These are phyloP conservation scores for Salisapilia sapeloensis DNA, from an alignment of 352 stramenopile species.

Conservation along the genomic window DNA sequence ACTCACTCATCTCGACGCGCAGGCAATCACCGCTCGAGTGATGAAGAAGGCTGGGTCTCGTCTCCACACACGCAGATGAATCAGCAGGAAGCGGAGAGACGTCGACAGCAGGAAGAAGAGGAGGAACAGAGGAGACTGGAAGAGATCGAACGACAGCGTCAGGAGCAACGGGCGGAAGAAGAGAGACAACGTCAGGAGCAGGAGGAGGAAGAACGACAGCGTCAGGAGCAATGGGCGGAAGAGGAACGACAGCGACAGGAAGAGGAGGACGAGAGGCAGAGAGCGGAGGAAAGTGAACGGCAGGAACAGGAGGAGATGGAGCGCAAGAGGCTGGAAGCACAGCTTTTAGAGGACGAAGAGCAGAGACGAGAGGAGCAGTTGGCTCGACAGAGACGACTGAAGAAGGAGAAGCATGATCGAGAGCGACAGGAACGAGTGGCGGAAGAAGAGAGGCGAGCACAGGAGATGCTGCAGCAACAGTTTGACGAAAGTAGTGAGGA, in stretches of 20 bases:
- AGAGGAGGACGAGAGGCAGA: slow-evolving; percentile 10
- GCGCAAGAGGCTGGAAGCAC: too few relatives aligned
- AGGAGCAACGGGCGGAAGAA: slow-evolving; percentile 8
- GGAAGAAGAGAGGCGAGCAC: slow-evolving; percentile 1
- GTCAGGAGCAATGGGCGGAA: slow-evolving; percentile 7
- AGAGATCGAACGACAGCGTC: slow-evolving; percentile 5
- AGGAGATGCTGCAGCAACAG: slow-evolving; percentile 9
- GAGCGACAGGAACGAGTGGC: too few relatives aligned
- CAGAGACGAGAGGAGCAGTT: too few relatives aligned
- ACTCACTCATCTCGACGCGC: slow-evolving; percentile 5
- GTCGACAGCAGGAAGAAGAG: slow-evolving; percentile 3
- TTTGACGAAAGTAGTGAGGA: slow-evolving; percentile 7
- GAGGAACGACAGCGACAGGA: slow-evolving; percentile 11
- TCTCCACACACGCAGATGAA: too few relatives aligned
- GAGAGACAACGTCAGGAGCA: too few relatives aligned
- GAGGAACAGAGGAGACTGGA: slow-evolving; percentile 2
- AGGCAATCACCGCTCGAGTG: too few relatives aligned
- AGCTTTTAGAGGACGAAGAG: too few relatives aligned
- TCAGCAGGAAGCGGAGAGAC: neutral
- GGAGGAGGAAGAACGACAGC: slow-evolving; percentile 3
- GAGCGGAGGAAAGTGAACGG: slow-evolving; percentile 5
- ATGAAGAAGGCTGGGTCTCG: too few relatives aligned
- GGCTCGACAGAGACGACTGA: too few relatives aligned
- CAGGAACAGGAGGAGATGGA: slow-evolving; percentile 8
- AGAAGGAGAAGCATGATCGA: too few relatives aligned